Evolutionary conservation across 129 eudicot species (phyloP).

Genomic region (Dittrichia graveolens): DNA sequence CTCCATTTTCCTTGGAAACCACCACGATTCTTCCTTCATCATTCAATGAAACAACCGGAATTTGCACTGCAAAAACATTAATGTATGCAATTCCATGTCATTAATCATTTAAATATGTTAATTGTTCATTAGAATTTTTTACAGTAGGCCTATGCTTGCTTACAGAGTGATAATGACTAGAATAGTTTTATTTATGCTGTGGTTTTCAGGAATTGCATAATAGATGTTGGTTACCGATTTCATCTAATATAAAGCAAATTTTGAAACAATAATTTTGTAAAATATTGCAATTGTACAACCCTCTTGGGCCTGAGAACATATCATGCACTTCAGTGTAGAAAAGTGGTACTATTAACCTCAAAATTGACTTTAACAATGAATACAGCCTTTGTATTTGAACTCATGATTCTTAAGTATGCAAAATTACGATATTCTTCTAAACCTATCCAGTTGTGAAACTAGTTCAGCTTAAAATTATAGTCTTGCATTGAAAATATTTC

Average conservation of each 20-base stretch:
- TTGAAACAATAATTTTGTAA: background rate
- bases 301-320: background rate
- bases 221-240: background rate
- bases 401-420: background rate
- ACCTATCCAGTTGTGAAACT: constrained; percentile 10
- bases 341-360: constrained; percentile 20
- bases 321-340: background rate
- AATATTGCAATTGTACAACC: background rate
- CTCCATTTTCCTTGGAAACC: constrained; percentile 56
- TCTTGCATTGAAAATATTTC: background rate
- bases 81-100: constrained; percentile 5
- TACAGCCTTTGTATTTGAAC: background rate
- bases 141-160: background rate
- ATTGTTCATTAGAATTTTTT: background rate
- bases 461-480: background rate
- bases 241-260: background rate
- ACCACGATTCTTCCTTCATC: constrained; percentile 88
- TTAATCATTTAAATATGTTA: background rate
- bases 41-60: constrained; percentile 86
- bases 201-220: background rate
- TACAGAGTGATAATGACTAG: background rate
- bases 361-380: constrained; percentile 1
- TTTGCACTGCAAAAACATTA: constrained; percentile 58
- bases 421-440: background rate
- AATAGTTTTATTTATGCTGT: constrained; percentile 7